Evolutionary conservation across 164 flowering plant genomes (phyloP).

Genomic region (Houttuynia cordata): DNA sequence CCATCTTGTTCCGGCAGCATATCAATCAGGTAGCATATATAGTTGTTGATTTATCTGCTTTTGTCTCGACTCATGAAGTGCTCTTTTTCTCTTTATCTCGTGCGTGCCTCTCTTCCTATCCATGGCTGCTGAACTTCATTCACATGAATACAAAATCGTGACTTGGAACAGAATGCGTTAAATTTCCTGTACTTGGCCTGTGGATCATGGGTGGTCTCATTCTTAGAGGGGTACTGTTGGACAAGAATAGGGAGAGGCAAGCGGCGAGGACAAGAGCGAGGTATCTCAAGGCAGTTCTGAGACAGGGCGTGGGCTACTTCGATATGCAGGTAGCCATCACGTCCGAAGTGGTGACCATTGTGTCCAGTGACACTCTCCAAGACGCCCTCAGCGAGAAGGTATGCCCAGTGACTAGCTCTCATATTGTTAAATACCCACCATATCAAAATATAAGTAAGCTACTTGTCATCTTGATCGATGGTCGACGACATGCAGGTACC

Average conservation of each 20-base stretch:
- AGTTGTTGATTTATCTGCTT: neutral
- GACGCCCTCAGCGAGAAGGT: conserved; percentile 82
- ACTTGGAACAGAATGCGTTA: conserved; percentile 2
- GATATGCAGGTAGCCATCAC: conserved; percentile 68
- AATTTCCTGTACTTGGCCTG: conserved; percentile 7
- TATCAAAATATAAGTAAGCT: too few species aligned
- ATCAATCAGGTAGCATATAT: conserved; percentile 4
- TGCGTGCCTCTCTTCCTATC: too few species aligned
- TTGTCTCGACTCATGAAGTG: neutral
- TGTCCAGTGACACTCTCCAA: conserved; percentile 73
- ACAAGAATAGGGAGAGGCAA: conserved; percentile 75
- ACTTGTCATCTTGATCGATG: too few species aligned
- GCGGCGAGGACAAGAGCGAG: conserved; percentile 58
- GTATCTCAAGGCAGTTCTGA: conserved; percentile 63
- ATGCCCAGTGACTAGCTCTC: too few species aligned
- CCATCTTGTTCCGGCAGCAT: conserved; percentile 1
- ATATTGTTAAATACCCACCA: too few species aligned
- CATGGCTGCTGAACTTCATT: too few species aligned
- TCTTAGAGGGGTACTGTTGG: conserved; percentile 84
- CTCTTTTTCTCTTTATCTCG: neutral
- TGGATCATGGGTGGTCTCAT: conserved; percentile 5
- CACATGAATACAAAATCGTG: too few species aligned
- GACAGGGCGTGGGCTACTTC: conserved; percentile 82
- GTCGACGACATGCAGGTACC: conserved; percentile 59
- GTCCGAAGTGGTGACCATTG: conserved; percentile 57